Base-by-base conservation (phyloP, 2,329 filamentous ascomycete species). In the Verticillium zaregamsianum region DNA sequence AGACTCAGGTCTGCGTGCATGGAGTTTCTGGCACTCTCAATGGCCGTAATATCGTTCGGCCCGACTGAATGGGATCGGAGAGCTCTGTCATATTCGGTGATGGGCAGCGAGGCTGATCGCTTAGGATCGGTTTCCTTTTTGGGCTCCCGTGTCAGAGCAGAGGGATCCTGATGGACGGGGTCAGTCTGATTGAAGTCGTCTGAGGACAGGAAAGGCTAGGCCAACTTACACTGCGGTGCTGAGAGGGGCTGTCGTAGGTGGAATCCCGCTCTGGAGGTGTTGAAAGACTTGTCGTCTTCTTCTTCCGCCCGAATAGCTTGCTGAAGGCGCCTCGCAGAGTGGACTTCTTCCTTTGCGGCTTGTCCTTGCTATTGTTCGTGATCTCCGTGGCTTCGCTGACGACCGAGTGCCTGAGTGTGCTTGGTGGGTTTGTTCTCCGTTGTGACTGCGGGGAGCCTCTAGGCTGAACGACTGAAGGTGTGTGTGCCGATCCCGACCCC, bases 11-110 rank as follows among this genome's bases (percentile, higher is more conserved):
- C 84, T 54, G 76, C 74, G 61, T 80, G 80, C 54, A 83, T 66
- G 2, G 85, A 86, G 68, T 81, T 84, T 28, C 83, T 81, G 2
- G 79, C 81, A 62, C 79, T 84, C 61, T 82, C 80, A 28, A 83
- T 84, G 40, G 78, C 80, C 37, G 79, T 75, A 28, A 82, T 81
- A 66, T 86, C 83, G 40, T 84, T 80, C 2, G 81, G 80, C 1
- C 84, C 82, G 49, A 87, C 75, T 2, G 86, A 87, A 69, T 89
- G 86, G 14, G 86, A 88, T 55, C 85, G 79, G 40, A 89, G 70
- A 2, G 86, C 86, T 54, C 82, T 79, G 64, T 86, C 84, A 64
- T 82, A 86, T 67, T 89, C 86, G 55, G 81, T 85, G 58, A 88
- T 79, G 9, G 86, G 86, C 35, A 87, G 68, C 5, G 86, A 88